Evolutionary conservation across 2,329 filamentous ascomycete species (phyloP), one percentile per base, ranked within the genome.

Genomic region (Talaromyces funiculosus): DNA sequence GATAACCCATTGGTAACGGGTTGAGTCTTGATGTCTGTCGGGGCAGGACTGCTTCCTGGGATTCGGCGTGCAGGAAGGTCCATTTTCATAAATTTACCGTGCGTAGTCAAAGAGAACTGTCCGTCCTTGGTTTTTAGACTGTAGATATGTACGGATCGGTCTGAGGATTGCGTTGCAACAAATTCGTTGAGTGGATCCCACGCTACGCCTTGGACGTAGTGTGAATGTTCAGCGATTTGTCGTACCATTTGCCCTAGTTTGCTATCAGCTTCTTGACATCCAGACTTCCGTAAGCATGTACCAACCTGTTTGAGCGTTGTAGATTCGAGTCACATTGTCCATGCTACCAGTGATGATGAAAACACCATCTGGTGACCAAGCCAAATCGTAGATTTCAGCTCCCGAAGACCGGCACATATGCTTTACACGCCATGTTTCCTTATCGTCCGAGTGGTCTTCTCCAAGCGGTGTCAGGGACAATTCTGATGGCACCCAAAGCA

Each of bases 181-280:
- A 92, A 99, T 77, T 99, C 94, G 77, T 97, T 97, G 60, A 97
- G 78, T 24, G 94, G 95, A 78, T 99, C 95, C 95, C 94, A 99
- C 4, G 94, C 90, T 7, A 99, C 95, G 53, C 94, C 94, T 77
- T 99, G 94, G 18, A 99, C 94, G 73, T 97, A 99, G 75, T 99
- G 94, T 69, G 91, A 96, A 77, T 97, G 93, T 74, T 97, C 93
- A 57, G 93, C 93, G 65, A 97, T 96, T 74, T 97, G 93, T 62
- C 93, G 88, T 61, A 97, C 89, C 65, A 92, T 81, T 74, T 82
- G 79, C 18, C 83, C 83, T 85, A 49, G 4, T 26, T n/a, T 4
- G 3, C 26, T 57, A 29, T 60, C 20, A 54, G 49, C 24, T 40
- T 33, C 53, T 49, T 70, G 49, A 67, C 66, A 26, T 33, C 40